Conservation (phyloP, 2,329 filamentous ascomycete species). For the Epichloe scottii region DNA sequence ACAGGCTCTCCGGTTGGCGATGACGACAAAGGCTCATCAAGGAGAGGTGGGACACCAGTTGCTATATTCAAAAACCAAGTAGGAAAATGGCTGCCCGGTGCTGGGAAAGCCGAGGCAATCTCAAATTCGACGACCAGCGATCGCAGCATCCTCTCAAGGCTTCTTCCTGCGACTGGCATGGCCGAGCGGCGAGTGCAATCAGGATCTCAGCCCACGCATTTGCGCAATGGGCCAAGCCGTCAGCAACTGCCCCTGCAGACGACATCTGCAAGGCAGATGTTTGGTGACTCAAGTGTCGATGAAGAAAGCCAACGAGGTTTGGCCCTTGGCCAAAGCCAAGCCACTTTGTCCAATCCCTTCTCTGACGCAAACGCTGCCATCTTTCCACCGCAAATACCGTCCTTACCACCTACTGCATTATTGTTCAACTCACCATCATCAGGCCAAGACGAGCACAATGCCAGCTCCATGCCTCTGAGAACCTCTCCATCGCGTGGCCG, state of each 20-base stretch:
- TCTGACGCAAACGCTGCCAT: slow-evolving; percentile 34
- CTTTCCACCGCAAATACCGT: slow-evolving; percentile 6
- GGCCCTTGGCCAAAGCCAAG: not conserved
- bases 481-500: slow-evolving; percentile 37
- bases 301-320: not conserved
- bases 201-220: not conserved
- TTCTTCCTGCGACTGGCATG: not conserved
- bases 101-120: slow-evolving; percentile 13
- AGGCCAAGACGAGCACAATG: not conserved
- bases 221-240: not conserved
- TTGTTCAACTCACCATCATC: not conserved
- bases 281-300: not conserved
- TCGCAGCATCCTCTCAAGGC: not conserved
- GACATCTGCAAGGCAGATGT: not conserved
- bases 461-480: slow-evolving; percentile 19
- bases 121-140: not conserved
- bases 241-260: not conserved
- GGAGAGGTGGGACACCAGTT: slow-evolving; percentile 10
- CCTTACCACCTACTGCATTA: slow-evolving; percentile 3
- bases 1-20: slow-evolving; percentile 12
- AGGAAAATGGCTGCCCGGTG: slow-evolving; percentile 11
- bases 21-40: slow-evolving; percentile 12
- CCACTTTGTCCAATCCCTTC: slow-evolving; percentile 27
- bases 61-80: not conserved
- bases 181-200: not conserved